Evolutionary conservation across 768 basidiomycete species (phyloP), one percentile per base, ranked within the genome.

Genomic region (Lactifluus rugatus): DNA sequence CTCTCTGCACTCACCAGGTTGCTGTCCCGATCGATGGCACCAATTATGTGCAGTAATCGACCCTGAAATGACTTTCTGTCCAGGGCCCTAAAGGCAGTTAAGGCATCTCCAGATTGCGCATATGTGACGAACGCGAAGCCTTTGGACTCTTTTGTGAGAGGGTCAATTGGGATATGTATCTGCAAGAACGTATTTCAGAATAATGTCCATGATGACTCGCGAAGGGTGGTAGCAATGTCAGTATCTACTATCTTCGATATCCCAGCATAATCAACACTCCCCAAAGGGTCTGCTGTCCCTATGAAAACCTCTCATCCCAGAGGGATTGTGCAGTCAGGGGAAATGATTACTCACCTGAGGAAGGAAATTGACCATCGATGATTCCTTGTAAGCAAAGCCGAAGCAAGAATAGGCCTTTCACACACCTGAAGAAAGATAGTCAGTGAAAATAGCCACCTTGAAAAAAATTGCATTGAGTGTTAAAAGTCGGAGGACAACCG

Each of bases 21-120:
- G 28, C 78, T 71, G 64, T 76, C 80, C 53, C 83, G 74, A 65
- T 90, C 83, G 2, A 90, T 81, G 0, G 91, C 93, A 0, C 89
- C 88, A 0, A 99, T 76, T 53, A 98, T 84, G 67, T 98, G 96
- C 1, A 99, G 70, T 0, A 98, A 70, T 28, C 96, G 83, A 3
- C 96, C 96, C 72, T 94, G 93, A 70, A 96, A 93, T 0, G 90
- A 83, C 37, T 78, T 84, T 56, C 83, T 83, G 68, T 98, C 94
- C 34, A 97, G 77, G 0, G 76, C 76, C 56, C 84, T 79, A 64
- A 85, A 92, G 0, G 95, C 96, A 0, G 77, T 72, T 0, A 93
- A 65, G 0, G 87, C 85, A 16, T 74, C 70, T 3, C 72, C 58
- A 0, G 81, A 67, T 2, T 73, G 68, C 8, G 62, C 68, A 57